Evolutionary conservation across 805 yeast genomes (phyloP).

Genomic region (Wickerhamiella dianesei): DNA sequence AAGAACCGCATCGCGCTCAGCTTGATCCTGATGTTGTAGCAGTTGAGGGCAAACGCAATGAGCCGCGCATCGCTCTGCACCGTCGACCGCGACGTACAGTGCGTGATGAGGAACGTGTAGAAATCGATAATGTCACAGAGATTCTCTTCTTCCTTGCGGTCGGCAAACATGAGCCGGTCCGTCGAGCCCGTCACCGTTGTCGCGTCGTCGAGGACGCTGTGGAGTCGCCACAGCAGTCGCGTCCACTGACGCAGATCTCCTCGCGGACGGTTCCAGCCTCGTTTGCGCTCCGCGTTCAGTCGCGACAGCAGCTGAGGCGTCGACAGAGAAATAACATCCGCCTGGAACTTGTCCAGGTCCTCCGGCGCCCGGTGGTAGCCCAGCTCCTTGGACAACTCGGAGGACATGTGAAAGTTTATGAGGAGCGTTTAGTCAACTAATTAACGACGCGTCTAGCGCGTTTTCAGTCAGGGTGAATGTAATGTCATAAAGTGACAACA

Average conservation of each 20-base stretch:
- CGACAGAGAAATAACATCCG: not conserved
- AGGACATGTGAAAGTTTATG: too few relatives aligned
- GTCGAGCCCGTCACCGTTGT: not conserved
- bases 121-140: not conserved
- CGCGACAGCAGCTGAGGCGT: not conserved
- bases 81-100: not conserved
- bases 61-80: not conserved
- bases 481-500: too few relatives aligned
- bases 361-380: not conserved
- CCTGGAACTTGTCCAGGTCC: not conserved
- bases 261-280: slow-evolving; percentile 1
- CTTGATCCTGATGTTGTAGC: not conserved
- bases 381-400: too few relatives aligned
- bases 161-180: not conserved
- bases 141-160: not conserved
- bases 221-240: not conserved
- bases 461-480: too few relatives aligned
- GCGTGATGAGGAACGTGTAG: not conserved
- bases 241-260: slow-evolving; percentile 1
- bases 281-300: not conserved
- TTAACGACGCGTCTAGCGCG: too few relatives aligned
- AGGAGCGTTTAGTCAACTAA: too few relatives aligned
- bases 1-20: slow-evolving; percentile 1
- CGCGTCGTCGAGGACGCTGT: not conserved
- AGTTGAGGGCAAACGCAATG: not conserved